Percentiles rank a stretch among this genome's conserved stretches.
These are phyloP conservation scores for Verruconis gallopava DNA, from an alignment of 2,329 filamentous ascomycete genomes.

Conservation along the genomic window DNA sequence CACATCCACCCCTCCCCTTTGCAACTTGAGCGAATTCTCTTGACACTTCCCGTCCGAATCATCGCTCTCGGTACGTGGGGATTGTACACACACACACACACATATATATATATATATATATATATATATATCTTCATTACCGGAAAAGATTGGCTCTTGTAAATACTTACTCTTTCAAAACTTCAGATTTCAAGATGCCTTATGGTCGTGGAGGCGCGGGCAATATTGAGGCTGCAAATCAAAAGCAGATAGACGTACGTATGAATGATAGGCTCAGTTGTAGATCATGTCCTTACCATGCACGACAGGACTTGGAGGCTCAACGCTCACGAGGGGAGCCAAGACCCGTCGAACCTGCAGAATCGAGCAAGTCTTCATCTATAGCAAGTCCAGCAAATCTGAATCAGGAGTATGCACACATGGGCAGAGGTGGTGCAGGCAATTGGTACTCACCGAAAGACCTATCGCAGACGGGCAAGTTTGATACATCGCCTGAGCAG, in stretches of 20 bases:
- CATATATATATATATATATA: too few relatives aligned
- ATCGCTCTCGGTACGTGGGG: too few relatives aligned
- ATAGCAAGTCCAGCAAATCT: background rate
- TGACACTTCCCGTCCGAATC: too few relatives aligned
- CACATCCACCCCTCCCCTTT: too few relatives aligned
- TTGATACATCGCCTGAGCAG: background rate
- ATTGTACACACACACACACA: too few relatives aligned
- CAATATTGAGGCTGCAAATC: background rate
- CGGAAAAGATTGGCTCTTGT: too few relatives aligned
- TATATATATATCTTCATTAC: too few relatives aligned
- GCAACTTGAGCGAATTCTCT: too few relatives aligned
- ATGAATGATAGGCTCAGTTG: too few relatives aligned
- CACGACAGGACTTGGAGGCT: background rate
- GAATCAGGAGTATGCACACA: constrained; percentile 9
- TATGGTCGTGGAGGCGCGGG: background rate
- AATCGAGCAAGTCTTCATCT: background rate
- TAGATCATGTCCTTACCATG: too few relatives aligned
- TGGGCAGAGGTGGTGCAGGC: constrained; percentile 10
- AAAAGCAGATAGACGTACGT: background rate
- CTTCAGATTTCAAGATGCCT: background rate
- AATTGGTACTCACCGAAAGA: constrained; percentile 9
- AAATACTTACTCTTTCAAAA: too few relatives aligned
- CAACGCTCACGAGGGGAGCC: background rate
- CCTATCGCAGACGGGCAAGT: constrained; percentile 5
- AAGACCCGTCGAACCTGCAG: background rate